phyloP scores from a whole-genome alignment of 805 yeast species.

The Myxozyma monticola region DNA sequence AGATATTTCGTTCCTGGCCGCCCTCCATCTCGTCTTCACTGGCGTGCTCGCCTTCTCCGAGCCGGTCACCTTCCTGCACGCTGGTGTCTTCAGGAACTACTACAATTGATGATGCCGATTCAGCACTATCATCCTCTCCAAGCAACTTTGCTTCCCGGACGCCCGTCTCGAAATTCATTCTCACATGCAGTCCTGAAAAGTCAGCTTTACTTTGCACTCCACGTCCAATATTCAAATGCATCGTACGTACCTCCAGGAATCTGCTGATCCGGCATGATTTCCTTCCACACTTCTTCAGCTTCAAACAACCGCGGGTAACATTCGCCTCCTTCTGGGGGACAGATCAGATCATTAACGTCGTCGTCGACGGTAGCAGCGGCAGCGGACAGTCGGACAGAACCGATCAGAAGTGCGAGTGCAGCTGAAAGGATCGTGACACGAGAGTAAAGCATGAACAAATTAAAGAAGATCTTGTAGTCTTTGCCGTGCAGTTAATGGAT shows the following conservation, averaged over 20 bases:
- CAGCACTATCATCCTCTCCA: slow-evolving; percentile 23
- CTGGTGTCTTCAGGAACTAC: not conserved
- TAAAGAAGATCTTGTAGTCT: too few species aligned
- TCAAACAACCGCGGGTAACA: slow-evolving; percentile 45
- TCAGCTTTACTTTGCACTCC: not conserved
- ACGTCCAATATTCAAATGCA: not conserved
- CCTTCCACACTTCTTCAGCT: slow-evolving; percentile 70
- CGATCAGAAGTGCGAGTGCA: too few species aligned
- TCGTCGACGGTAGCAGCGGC: too few species aligned
- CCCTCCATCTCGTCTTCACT: not conserved
- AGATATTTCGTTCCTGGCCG: slow-evolving; percentile 5
- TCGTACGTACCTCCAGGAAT: slow-evolving; percentile 56
- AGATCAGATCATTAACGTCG: slow-evolving; percentile 14
- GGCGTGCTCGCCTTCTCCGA: not conserved
- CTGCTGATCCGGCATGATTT: slow-evolving; percentile 65
- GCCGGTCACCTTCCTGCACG: not conserved
- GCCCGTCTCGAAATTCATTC: slow-evolving; percentile 72
- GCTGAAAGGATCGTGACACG: too few species aligned
- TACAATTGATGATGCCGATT: not conserved
- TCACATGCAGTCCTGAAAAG: slow-evolving; percentile 63
- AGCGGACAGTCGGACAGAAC: too few species aligned
- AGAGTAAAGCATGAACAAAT: too few species aligned
- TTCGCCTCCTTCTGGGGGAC: slow-evolving; percentile 14
- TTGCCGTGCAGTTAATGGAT: too few species aligned
- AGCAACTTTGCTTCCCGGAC: slow-evolving; percentile 65